Base-by-base conservation (phyloP, 139 green algal species). In the Tetraselmis chui region DNA sequence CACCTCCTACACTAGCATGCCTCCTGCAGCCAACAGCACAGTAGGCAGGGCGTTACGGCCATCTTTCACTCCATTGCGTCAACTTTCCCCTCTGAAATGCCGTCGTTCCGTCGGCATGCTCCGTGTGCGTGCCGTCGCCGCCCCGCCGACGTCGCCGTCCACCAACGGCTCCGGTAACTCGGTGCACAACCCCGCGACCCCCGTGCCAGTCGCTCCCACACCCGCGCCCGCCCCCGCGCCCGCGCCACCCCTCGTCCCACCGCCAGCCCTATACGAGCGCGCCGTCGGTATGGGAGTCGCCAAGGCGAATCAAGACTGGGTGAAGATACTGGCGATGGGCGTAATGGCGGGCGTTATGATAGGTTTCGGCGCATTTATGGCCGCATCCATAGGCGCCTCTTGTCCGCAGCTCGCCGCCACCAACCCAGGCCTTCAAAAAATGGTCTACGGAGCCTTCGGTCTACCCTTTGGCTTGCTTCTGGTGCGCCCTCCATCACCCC, bases 381-480 rank as follows among this genome's bases (percentile, higher is more conserved):
- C 90, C 11, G 84, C 92, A 22, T 88, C 82, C 25, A 88, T 96
- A 5, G 86, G 89, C 30, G 87, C 84, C 59, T 81, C 88, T 82
- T 91, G 87, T 81, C 80, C 85, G 18, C 92, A 86, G 28, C 86
- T 97, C 22, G 88, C 87, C 11, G 76, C 83, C 27, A 29, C 31
- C 78, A 91, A 91, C 77, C 87, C 87, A 2, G 87, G 88, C 24
- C 76, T 88, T 28, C 83, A 86, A 45, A 87, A 88, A 29, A 80
- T 91, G 1, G 5, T 91, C 1, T 85, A 80, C 11, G 87, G 87
- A 23, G 80, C 82, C 25, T 76, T 93, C 32, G 88, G 93, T 27
- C 90, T 97, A 76, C 92, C 93, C 26, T 90, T 90, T 75, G 93
- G 92, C 30, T 85, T 96, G 80, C 83, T 93, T 29, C 89, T 92